phyloP scores from a whole-genome alignment of 2,329 filamentous ascomycete species.

The Pseudogymnoascus sp. region DNA sequence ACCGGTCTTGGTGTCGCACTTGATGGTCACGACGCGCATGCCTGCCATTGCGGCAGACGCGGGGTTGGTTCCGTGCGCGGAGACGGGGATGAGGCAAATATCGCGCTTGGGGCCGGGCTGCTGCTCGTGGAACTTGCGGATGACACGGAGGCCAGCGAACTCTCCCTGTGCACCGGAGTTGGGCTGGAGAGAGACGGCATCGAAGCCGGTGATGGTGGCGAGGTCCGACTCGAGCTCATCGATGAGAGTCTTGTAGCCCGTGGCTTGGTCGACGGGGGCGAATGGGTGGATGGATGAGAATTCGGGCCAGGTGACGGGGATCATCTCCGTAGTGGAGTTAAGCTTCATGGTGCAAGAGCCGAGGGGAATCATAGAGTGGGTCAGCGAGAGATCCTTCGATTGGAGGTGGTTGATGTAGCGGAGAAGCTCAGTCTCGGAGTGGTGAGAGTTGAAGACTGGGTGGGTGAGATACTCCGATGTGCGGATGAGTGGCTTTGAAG shows the following conservation, averaged over 20 bases:
- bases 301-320: conserved; percentile 67
- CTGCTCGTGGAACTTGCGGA: conserved; percentile 73
- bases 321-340: conserved; percentile 90
- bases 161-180: conserved; percentile 96
- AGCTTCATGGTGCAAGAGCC: conserved; percentile 99
- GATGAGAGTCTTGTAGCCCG: conserved; percentile 65
- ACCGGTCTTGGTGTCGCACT: conserved; percentile 78
- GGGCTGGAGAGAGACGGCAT: conserved; percentile 81
- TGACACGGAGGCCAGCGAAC: conserved; percentile 81
- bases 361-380: conserved; percentile 95
- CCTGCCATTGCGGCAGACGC: conserved; percentile 93
- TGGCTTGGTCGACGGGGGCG: conserved; percentile 52
- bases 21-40: conserved; percentile 87
- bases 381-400: conserved; percentile 87
- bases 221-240: conserved; percentile 67
- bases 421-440: conserved; percentile 89
- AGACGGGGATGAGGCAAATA: conserved; percentile 89
- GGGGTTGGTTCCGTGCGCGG: conserved; percentile 92
- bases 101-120: conserved; percentile 63
- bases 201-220: conserved; percentile 78
- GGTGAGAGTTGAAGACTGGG: conserved; percentile 88
- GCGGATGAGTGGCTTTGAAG: conserved; percentile 57
- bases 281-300: conserved; percentile 80
- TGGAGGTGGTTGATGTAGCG: conserved; percentile 90
- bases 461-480: conserved; percentile 74